These are phyloP conservation scores for Pinus taeda DNA, from an alignment of 75 land plant species.

Conservation along the genomic window DNA sequence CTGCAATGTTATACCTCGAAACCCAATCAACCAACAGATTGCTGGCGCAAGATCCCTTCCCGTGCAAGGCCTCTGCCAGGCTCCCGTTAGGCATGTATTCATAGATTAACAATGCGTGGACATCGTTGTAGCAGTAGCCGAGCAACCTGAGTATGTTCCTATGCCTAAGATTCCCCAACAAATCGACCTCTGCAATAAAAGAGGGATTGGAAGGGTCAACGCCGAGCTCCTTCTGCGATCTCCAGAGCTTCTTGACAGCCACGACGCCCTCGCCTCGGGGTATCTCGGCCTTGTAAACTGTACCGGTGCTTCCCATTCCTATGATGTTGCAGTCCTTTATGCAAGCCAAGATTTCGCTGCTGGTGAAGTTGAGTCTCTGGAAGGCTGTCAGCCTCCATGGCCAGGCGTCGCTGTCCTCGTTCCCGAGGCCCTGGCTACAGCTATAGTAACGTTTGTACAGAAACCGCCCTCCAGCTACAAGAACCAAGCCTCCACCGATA, in stretches of 20 bases:
- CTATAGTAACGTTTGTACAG: too few species aligned
- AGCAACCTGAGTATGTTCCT: constrained; percentile 67
- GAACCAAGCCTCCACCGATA: too few species aligned
- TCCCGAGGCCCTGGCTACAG: too few species aligned
- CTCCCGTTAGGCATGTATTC: constrained; percentile 79
- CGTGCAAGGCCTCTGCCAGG: constrained; percentile 66
- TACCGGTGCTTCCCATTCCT: too few species aligned
- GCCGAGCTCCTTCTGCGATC: constrained; percentile 20
- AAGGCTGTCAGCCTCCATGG: too few species aligned
- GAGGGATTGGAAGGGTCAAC: constrained; percentile 13
- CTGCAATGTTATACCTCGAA: constrained; percentile 51
- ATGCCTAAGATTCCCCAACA: constrained; percentile 67
- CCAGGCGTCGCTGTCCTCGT: too few species aligned
- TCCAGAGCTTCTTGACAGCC: constrained; percentile 77
- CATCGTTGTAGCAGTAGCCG: constrained; percentile 67
- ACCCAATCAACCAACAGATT: constrained; percentile 47
- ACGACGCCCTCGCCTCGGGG: constrained; percentile 20
- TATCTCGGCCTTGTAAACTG: too few species aligned
- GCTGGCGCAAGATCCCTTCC: constrained; percentile 18
- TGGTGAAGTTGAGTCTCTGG: too few species aligned
- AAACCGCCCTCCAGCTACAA: too few species aligned
- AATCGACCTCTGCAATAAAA: constrained; percentile 54
- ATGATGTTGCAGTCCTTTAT: too few species aligned
- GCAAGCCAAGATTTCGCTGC: too few species aligned
- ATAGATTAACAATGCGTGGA: constrained; percentile 51